Evolutionary conservation across 768 basidiomycete species (phyloP).

Genomic region (Tylopilus intermedius): DNA sequence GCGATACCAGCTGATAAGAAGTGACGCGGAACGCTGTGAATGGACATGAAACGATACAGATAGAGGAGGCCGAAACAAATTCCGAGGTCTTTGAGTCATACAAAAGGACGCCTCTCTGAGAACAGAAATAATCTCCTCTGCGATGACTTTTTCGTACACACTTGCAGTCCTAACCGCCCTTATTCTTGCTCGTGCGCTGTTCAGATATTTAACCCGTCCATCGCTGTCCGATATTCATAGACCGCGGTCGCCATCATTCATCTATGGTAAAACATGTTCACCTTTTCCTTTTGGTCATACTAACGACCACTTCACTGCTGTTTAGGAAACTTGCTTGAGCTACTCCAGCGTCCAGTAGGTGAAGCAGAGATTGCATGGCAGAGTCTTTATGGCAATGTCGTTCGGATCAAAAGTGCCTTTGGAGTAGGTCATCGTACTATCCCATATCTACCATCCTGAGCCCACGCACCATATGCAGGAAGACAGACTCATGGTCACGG

Average conservation of each 20-base stretch:
- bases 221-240: constrained; percentile 14
- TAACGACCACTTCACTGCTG: not conserved
- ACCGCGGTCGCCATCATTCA: constrained; percentile 13
- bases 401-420: constrained; percentile 22
- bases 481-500: constrained; percentile 40
- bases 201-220: not conserved
- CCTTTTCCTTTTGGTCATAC: not conserved
- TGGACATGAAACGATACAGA: not conserved
- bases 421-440: constrained; percentile 12
- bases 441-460: not conserved
- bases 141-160: not conserved
- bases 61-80: not conserved
- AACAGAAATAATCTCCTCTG: not conserved
- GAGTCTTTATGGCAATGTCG: constrained; percentile 20
- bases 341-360: constrained; percentile 22
- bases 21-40: not conserved
- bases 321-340: constrained; percentile 24
- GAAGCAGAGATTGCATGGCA: constrained; percentile 31
- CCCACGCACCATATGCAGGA: constrained; percentile 27
- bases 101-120: not conserved
- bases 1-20: not conserved
- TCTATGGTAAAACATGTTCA: constrained; percentile 8
- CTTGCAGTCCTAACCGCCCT: not conserved
- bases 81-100: not conserved
- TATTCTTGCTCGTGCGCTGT: not conserved